Base-by-base conservation (phyloP, 129 eudicot species). In the Heracleum sosnowskyi region DNA sequence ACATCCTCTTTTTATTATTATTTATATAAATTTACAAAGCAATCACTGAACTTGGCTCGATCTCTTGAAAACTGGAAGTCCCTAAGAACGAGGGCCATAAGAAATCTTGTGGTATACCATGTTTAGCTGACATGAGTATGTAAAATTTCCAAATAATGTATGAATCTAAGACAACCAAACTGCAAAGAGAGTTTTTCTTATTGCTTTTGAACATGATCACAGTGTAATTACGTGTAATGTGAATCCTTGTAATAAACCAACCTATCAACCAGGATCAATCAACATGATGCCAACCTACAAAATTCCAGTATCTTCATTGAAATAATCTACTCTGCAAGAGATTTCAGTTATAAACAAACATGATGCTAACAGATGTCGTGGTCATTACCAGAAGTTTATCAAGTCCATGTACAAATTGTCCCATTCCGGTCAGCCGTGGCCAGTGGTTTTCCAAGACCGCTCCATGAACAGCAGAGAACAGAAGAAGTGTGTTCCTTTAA, bases 381-480 rank as follows among this genome's bases (percentile, higher is more conserved):
- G 76, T 72, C 46, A 72, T 10, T 72, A n/a, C 20, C 47, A 72
- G 76, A 72, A 72, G 76, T 40, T 35, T 45, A 84, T 87, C 84
- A 90, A 44, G 81, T 51, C 99, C 99, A 95, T 44, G 88, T 79
- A 75, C 99, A 95, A 71, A 95, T 84, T 63, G 80, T 70, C 8
- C 99, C 99, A 74, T 86, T 90, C 82, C 82, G 87, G 62, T 95
- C 99, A 0, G 97, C 82, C 0, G 96, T 85, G 41, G 97, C 99
- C 17, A 95, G 78, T 22, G 99, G 96, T 64, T 95, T 95, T 41
- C 99, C 99, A 31, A 90, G 81, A 13, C 87, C 88, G 84, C 99
- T 92, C 99, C 99, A 95, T 22, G 96, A 83, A 84, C 99, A 92
- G 76, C 92, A 87, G 34, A 95, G 79, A 71, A 95, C 97, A 5